Conservation (phyloP, 2,329 filamentous ascomycete genomes). For the Aureobasidium mangrovei region DNA sequence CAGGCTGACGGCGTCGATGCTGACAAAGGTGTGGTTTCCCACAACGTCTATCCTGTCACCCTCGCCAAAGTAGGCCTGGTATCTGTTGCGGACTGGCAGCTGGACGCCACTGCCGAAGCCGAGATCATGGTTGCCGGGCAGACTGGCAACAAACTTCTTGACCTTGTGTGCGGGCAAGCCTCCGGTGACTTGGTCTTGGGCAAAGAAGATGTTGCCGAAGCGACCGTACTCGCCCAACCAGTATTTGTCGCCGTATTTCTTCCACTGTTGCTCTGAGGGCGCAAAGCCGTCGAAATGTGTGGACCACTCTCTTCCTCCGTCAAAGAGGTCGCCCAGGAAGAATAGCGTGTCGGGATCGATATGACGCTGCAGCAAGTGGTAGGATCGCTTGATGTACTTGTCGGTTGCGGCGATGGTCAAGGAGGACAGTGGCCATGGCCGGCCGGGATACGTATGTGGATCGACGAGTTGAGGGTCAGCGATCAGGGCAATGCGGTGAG, state of each 20-base stretch:
- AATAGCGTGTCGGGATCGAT: conserved; percentile 80
- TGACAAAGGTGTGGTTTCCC: conserved; percentile 92
- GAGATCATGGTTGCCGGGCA: conserved; percentile 92
- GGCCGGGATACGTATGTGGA: conserved; percentile 86
- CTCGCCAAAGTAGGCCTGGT: conserved; percentile 81
- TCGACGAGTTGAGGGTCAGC: conserved; percentile 90
- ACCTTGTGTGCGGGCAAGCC: conserved; percentile 64
- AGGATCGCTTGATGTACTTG: conserved; percentile 78
- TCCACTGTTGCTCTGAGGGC: conserved; percentile 58
- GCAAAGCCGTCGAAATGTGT: conserved; percentile 33
- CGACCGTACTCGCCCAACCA: conserved; percentile 82
- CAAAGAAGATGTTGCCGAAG: conserved; percentile 78
- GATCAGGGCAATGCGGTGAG: conserved; percentile 76
- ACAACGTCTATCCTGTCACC: conserved; percentile 85
- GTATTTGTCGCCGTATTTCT: conserved; percentile 67
- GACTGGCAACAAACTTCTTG: conserved; percentile 68
- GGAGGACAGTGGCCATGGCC: conserved; percentile 62
- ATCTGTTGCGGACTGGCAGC: conserved; percentile 68
- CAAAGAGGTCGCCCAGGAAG: conserved; percentile 90
- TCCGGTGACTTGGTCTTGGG: conserved; percentile 31
- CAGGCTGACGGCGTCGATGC: conserved; percentile 78
- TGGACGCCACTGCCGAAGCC: conserved; percentile 85
- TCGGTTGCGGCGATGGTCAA: conserved; percentile 70
- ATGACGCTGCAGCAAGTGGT: conserved; percentile 63
- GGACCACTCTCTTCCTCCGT: conserved; percentile 94